These are phyloP conservation scores for Buddleja alternifolia DNA, from an alignment of 257 asterid species.

Conservation along the genomic window DNA sequence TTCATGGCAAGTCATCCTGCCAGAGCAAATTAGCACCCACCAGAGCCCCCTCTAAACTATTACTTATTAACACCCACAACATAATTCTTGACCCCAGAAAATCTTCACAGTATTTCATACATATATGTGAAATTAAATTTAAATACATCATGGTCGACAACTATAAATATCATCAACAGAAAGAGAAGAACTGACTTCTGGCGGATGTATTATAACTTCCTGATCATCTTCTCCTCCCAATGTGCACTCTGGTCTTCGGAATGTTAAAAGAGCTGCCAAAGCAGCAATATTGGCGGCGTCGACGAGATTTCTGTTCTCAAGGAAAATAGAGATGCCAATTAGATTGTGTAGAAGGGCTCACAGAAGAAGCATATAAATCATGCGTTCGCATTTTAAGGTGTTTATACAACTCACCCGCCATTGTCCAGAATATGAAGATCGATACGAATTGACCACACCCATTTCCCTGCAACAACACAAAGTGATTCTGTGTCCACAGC, in stretches of 20 bases:
- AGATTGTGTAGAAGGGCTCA: conserved; percentile 14
- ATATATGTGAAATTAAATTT: neutral
- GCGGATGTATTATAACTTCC: conserved; percentile 76
- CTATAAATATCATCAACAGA: neutral
- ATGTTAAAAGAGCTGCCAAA: conserved; percentile 88
- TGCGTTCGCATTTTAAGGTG: conserved; percentile 10
- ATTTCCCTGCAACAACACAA: conserved; percentile 91
- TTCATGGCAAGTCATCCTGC: conserved; percentile 1
- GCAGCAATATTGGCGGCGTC: conserved; percentile 98
- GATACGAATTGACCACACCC: conserved; percentile 92
- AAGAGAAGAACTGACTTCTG: conserved; percentile 64
- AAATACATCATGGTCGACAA: conserved; percentile 3
- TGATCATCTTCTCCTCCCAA: conserved; percentile 86
- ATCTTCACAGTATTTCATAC: conserved; percentile 2
- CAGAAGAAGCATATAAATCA: conserved; percentile 19
- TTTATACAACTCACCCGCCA: conserved; percentile 70
- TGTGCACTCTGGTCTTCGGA: conserved; percentile 90
- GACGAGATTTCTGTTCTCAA: conserved; percentile 74
- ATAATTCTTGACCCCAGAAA: conserved; percentile 10
- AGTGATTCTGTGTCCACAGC: conserved; percentile 96
- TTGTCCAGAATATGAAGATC: conserved; percentile 94
- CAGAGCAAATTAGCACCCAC: conserved; percentile 5
- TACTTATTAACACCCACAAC: no score
- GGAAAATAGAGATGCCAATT: conserved; percentile 15
- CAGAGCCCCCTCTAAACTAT: neutral